A percentile compares a stretch with the other conserved stretches of the same genome.
Evolutionary conservation across 2,329 filamentous ascomycete genomes (phyloP).

Genomic region (Zasmidium citrigriseum): DNA sequence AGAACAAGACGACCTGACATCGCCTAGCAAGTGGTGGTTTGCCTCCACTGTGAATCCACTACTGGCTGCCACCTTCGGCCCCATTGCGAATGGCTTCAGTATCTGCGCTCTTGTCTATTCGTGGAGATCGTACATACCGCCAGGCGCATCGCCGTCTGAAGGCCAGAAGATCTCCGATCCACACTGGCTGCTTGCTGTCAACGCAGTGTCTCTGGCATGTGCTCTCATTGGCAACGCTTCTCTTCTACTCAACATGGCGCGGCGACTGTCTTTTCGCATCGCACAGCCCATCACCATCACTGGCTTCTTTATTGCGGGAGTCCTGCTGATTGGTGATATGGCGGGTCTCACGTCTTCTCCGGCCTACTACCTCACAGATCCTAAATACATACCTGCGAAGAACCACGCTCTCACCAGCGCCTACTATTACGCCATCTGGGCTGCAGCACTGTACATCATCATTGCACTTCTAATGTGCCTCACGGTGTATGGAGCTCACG

Average conservation of each 20-base stretch:
- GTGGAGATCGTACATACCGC: conserved; percentile 49
- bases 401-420: conserved; percentile 55
- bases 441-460: conserved; percentile 58
- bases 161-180: conserved; percentile 54
- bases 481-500: conserved; percentile 58
- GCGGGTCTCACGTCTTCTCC: conserved; percentile 46
- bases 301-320: conserved; percentile 59
- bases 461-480: conserved; percentile 56
- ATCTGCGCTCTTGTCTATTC: conserved; percentile 55
- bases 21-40: conserved; percentile 59
- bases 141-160: conserved; percentile 30
- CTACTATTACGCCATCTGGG: conserved; percentile 62
- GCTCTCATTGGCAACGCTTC: conserved; percentile 57
- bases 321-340: conserved; percentile 56
- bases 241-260: conserved; percentile 62
- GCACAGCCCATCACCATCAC: conserved; percentile 62
- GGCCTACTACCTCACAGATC: conserved; percentile 43
- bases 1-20: conserved; percentile 45
- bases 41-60: conserved; percentile 61
- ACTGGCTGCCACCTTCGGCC: conserved; percentile 50
- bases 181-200: conserved; percentile 53
- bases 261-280: conserved; percentile 54
- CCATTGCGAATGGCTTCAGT: conserved; percentile 40
- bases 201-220: conserved; percentile 56
- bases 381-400: conserved; percentile 29